Evolutionary conservation across 805 yeast species (phyloP), one percentile per base, ranked within the genome.

Genomic region (Schizosaccharomyces lindneri): DNA sequence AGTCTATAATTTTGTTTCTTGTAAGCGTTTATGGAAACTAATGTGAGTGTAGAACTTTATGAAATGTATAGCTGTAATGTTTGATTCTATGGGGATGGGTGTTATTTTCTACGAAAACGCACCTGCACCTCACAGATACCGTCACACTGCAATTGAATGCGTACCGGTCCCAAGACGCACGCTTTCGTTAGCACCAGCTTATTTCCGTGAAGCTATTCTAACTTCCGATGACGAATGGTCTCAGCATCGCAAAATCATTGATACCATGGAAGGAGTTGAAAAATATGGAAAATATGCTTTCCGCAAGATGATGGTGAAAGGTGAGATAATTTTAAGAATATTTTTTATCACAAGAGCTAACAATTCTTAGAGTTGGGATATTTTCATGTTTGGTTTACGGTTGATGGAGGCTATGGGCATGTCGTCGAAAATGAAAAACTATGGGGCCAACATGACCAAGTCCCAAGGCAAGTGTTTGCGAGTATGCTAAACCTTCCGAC

Each of bases 341-440:
- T 27, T 2, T 27, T 27, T 27, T 3, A 27, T 27, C 27, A 27
- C 27, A 27, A 27, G 3, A 27, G 2, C 41, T 36, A 36, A 36
- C 41, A 78, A 61, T 7, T n/a, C 7, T 46, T 46, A 46, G 76
- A 79, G 2, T 78, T 79, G 31, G 57, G 57, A 1, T 78, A 72
- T 64, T 77, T 75, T 66, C 81, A 78, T 65, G 77, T 75, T 6
- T 78, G 81, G 81, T 67, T 76, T 61, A 69, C 69, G 21, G 57
- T 74, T 5, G 72, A 74, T 59, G 80, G 80, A 24, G 81, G 81
- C 0, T 60, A 75, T 51, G 81, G 79, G 1, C 81, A 78, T 66
- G 76, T 78, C 6, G 71, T 78, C 6, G 81, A 78, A 63, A 71
- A 74, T 62, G 62, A 64, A 0, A 55, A 64, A 1, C 39, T 60